Conservation (phyloP, 2,329 filamentous ascomycete genomes). For the Rutstroemia sp. region DNA sequence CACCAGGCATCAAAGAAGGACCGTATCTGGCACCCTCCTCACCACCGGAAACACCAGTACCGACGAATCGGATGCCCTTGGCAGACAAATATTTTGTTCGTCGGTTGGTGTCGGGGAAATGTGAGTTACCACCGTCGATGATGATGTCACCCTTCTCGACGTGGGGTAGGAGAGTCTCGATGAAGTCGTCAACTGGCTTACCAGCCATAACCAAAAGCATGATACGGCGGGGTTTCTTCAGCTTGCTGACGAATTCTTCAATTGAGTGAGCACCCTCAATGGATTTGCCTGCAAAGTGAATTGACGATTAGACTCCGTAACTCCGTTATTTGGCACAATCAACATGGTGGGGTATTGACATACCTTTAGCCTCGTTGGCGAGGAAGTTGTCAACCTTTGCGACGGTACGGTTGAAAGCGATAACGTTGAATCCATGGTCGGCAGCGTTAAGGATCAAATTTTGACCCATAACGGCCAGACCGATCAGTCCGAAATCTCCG, state of each 20-base stretch:
- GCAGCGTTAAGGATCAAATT: constrained; percentile 88
- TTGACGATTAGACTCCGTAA: constrained; percentile 10
- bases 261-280: constrained; percentile 89
- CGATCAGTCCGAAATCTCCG: constrained; percentile 81
- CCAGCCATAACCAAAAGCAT: constrained; percentile 99
- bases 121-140: constrained; percentile 98
- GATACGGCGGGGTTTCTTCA: constrained; percentile 93
- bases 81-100: constrained; percentile 77
- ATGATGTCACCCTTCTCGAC: constrained; percentile 90
- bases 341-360: constrained; percentile 17
- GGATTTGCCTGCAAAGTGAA: constrained; percentile 59
- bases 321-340: not conserved
- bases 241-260: constrained; percentile 91
- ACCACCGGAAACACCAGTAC: constrained; percentile 95
- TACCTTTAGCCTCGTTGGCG: constrained; percentile 79
- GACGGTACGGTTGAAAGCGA: constrained; percentile 97
- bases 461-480: constrained; percentile 85
- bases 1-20: constrained; percentile 97
- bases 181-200: constrained; percentile 97
- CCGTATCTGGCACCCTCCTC: constrained; percentile 98
- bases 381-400: constrained; percentile 96
- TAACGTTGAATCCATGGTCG: constrained; percentile 90
- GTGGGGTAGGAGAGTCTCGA: constrained; percentile 83
- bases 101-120: constrained; percentile 98
- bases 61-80: constrained; percentile 95